phyloP scores from a whole-genome alignment of 768 basidiomycete species.

The Calvatia gigantea region DNA sequence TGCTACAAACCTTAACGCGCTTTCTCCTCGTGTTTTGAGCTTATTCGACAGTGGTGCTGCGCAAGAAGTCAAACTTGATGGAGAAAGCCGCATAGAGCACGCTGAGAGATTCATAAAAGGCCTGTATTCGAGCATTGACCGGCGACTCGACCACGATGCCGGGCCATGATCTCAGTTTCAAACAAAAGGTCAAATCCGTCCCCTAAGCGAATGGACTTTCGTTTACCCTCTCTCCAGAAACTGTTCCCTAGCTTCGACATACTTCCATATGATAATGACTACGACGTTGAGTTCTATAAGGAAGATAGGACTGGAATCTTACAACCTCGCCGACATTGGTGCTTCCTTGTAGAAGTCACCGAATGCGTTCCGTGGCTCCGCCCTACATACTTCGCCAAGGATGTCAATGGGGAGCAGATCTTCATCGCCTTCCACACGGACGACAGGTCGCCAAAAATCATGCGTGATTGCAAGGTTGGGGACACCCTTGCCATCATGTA shows the following conservation, averaged over 20 bases:
- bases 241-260: constrained; percentile 22
- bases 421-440: constrained; percentile 15
- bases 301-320: constrained; percentile 2
- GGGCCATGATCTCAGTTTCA: background rate
- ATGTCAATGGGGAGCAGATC: constrained; percentile 7
- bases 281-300: constrained; percentile 17
- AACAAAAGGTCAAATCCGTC: background rate
- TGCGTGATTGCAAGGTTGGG: constrained; percentile 10
- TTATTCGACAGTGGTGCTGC: background rate
- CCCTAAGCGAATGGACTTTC: background rate
- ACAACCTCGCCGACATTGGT: constrained; percentile 17
- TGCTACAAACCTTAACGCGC: too few species aligned
- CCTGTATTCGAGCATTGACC: too few species aligned
- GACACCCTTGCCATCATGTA: constrained; percentile 17
- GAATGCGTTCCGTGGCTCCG: constrained; percentile 8
- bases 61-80: background rate
- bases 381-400: constrained; percentile 13
- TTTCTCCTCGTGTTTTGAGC: background rate
- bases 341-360: constrained; percentile 18
- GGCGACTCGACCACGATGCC: background rate
- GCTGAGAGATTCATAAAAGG: background rate
- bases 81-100: background rate
- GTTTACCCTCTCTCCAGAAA: constrained; percentile 3
- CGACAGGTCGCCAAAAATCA: constrained; percentile 10
- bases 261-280: constrained; percentile 22